These are phyloP conservation scores for Brassica hybrid DNA, from an alignment of 441 rosid genomes.

Conservation along the genomic window DNA sequence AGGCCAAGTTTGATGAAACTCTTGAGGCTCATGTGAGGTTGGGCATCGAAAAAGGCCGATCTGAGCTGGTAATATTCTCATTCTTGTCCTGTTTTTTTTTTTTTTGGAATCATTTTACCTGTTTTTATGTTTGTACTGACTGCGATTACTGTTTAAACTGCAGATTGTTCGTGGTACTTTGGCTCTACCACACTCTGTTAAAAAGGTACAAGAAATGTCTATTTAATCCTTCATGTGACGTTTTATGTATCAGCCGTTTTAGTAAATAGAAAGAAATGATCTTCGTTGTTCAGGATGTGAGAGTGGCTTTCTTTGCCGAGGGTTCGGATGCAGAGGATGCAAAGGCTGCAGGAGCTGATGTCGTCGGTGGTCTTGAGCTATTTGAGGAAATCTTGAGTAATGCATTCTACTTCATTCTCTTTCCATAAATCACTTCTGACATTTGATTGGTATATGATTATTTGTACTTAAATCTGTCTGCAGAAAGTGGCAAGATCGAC, in stretches of 20 bases:
- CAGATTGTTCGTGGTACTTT: slow-evolving; percentile 93
- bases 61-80: slow-evolving; percentile 67
- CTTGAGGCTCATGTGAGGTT: slow-evolving; percentile 89
- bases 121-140: too few relatives aligned
- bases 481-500: slow-evolving; percentile 83
- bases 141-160: too few relatives aligned
- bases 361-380: slow-evolving; percentile 89
- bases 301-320: slow-evolving; percentile 90
- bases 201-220: slow-evolving; percentile 61
- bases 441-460: slow-evolving; percentile 8
- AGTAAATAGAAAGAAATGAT: background rate
- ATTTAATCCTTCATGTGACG: slow-evolving; percentile 6
- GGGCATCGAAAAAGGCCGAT: slow-evolving; percentile 74
- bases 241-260: background rate
- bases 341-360: slow-evolving; percentile 96
- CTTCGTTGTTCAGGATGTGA: slow-evolving; percentile 65
- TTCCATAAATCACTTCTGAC: background rate
- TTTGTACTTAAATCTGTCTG: slow-evolving; percentile 25
- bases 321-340: slow-evolving; percentile 98
- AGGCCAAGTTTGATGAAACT: slow-evolving; percentile 80
- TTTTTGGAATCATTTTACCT: too few relatives aligned
- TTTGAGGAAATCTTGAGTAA: slow-evolving; percentile 83
- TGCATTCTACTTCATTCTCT: background rate
- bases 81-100: too few relatives aligned
- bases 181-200: slow-evolving; percentile 87